Evolutionary conservation across 2,329 filamentous ascomycete species (phyloP), one percentile per base, ranked within the genome.

Genomic region (Trichoderma atroviride): DNA sequence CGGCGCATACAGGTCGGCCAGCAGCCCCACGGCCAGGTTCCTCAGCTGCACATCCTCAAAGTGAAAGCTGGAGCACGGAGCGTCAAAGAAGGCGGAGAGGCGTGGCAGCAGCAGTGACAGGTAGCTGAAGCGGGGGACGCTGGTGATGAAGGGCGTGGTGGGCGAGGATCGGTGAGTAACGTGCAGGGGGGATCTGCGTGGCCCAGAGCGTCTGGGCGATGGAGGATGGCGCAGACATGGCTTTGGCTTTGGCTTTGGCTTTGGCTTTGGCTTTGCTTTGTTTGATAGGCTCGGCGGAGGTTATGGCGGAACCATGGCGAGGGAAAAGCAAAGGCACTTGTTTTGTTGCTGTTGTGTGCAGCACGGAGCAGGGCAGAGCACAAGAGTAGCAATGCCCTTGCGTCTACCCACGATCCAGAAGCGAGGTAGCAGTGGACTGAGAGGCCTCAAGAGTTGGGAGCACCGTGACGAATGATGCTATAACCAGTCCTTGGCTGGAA

Each of bases 71-170:
- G 85, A 87, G 78, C 86, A 88, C 3, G 85, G 80, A 11, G 80
- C 75, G 70, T 81, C 80, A 77, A 87, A 89, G 78, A 83, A 88
- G 71, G 83, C 78, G 0, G 82, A 79, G 58, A 88, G 81, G 33
- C 86, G 85, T 29, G 87, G 86, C 53, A 88, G 80, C 37, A 89
- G 81, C 71, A 88, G 80, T 13, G 87, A 83, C 10, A 89, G 82
- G 79, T 89, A 89, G 78, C 85, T 83, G 77, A 89, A 87, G 73
- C 87, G 86, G 58, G 87, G 86, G 69, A 88, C 79, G 64, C 81
- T 81, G 40, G 84, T 81, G 75, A 88, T 79, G 74, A 88, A 87
- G 22, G 85, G 85, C 59, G 79, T 78, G 71, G 80, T 80, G 53
- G 83, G 82, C 29, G 81, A 79, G 2, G 81, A 79, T 16, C 81